Evolutionary conservation across 345 rosid species (phyloP).

Genomic region (Brassica cretica): DNA sequence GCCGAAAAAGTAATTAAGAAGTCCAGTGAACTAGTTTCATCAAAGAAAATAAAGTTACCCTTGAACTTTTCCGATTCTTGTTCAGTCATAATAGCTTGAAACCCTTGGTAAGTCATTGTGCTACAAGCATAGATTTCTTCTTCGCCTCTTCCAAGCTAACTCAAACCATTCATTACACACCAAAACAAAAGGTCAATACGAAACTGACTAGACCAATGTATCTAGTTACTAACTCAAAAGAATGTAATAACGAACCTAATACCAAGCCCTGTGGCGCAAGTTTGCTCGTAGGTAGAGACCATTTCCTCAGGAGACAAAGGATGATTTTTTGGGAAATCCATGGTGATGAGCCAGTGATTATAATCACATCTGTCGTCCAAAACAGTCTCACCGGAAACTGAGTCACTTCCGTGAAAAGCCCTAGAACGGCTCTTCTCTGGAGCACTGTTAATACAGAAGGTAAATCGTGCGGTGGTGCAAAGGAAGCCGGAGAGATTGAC

Average conservation of each 20-base stretch:
- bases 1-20: slow-evolving; percentile 14
- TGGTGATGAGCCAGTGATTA: slow-evolving; percentile 86
- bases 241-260: slow-evolving; percentile 53
- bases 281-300: slow-evolving; percentile 71
- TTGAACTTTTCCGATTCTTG: slow-evolving; percentile 73
- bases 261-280: slow-evolving; percentile 76
- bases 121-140: slow-evolving; percentile 89
- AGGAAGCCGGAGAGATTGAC: slow-evolving; percentile 27
- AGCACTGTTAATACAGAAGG: background rate
- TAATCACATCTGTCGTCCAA: slow-evolving; percentile 55
- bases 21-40: background rate
- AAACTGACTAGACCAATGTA: too few species aligned
- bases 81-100: slow-evolving; percentile 91
- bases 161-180: slow-evolving; percentile 14
- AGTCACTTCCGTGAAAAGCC: slow-evolving; percentile 27
- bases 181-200: background rate
- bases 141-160: slow-evolving; percentile 85
- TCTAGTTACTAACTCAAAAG: too few species aligned
- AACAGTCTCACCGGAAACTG: slow-evolving; percentile 27
- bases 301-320: slow-evolving; percentile 63
- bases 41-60: slow-evolving; percentile 33
- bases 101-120: slow-evolving; percentile 89
- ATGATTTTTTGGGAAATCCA: slow-evolving; percentile 73
- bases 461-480: background rate
- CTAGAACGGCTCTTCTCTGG: slow-evolving; percentile 30